A percentile compares a stretch with the other conserved stretches of the same genome.
These are phyloP conservation scores for Aspergillus awamori DNA, from an alignment of 2,329 filamentous ascomycete genomes.

Conservation along the genomic window DNA sequence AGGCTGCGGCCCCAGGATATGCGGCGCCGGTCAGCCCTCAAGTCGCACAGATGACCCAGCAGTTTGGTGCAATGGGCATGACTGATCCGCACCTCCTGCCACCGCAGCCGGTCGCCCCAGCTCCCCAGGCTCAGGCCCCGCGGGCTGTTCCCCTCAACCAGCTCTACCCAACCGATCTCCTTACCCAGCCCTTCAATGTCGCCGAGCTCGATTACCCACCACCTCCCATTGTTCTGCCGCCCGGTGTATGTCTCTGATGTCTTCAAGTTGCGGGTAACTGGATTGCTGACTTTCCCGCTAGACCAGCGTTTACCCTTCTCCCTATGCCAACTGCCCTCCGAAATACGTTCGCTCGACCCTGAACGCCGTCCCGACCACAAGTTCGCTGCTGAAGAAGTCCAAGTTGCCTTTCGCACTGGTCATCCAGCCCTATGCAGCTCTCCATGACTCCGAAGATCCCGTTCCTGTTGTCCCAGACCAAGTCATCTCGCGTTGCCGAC, in stretches of 20 bases:
- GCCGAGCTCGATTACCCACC: slow-evolving; percentile 89
- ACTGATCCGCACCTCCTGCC: slow-evolving; percentile 59
- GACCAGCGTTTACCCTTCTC: slow-evolving; percentile 89
- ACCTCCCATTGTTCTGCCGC: slow-evolving; percentile 84
- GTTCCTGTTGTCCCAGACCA: slow-evolving; percentile 94
- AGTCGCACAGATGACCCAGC: slow-evolving; percentile 74
- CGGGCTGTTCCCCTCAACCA: slow-evolving; percentile 70
- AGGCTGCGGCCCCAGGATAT: slow-evolving; percentile 69
- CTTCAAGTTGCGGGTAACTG: neutral
- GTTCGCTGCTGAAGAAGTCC: slow-evolving; percentile 93
- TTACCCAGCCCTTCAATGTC: slow-evolving; percentile 92
- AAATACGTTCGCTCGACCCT: slow-evolving; percentile 95
- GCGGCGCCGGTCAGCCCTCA: slow-evolving; percentile 58
- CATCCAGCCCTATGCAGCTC: slow-evolving; percentile 90
- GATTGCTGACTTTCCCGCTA: slow-evolving; percentile 52
- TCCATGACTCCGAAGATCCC: slow-evolving; percentile 89
- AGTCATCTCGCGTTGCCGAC: slow-evolving; percentile 92
- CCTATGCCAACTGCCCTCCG: slow-evolving; percentile 84
- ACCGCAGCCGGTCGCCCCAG: slow-evolving; percentile 26
- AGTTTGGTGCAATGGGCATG: slow-evolving; percentile 78
- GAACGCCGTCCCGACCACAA: slow-evolving; percentile 89
- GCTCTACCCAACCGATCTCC: slow-evolving; percentile 86
- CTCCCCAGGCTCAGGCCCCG: slow-evolving; percentile 54
- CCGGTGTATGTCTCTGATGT: slow-evolving; percentile 70
- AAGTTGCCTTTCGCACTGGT: slow-evolving; percentile 93